Evolutionary conservation across 306 rosid species (phyloP).

Genomic region (Rubus idaeus): DNA sequence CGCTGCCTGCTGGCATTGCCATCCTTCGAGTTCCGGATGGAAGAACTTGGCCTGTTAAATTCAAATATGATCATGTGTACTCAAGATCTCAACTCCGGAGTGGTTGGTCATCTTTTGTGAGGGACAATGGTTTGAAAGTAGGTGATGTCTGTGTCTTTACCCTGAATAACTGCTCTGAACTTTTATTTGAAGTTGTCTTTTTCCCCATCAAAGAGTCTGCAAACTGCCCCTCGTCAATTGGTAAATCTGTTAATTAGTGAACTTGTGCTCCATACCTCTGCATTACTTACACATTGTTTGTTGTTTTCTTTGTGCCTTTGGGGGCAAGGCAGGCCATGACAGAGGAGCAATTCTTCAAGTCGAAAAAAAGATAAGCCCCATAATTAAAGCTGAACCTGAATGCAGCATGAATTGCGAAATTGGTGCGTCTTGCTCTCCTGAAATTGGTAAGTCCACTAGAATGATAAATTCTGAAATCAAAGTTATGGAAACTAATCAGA

Average conservation of each 20-base stretch:
- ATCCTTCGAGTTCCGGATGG: constrained; percentile 9
- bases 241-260: not conserved
- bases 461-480: not conserved
- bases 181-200: constrained; percentile 7
- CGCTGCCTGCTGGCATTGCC: not conserved
- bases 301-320: not conserved
- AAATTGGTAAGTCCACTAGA: not conserved
- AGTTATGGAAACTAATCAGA: not conserved
- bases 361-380: not conserved
- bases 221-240: not conserved
- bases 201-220: not conserved
- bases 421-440: not conserved
- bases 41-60: constrained; percentile 8
- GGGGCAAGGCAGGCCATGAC: not conserved
- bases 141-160: not conserved
- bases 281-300: not conserved
- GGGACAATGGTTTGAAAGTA: constrained; percentile 6
- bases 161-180: not conserved
- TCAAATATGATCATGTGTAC: not conserved
- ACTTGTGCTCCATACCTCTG: not conserved
- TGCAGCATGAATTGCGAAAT: not conserved
- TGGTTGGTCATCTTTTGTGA: not conserved
- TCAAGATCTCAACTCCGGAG: not conserved
- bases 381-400: not conserved
- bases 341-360: not conserved